Evolutionary conservation across 140 eudicot species (phyloP).

Genomic region (Senecio squalidus): DNA sequence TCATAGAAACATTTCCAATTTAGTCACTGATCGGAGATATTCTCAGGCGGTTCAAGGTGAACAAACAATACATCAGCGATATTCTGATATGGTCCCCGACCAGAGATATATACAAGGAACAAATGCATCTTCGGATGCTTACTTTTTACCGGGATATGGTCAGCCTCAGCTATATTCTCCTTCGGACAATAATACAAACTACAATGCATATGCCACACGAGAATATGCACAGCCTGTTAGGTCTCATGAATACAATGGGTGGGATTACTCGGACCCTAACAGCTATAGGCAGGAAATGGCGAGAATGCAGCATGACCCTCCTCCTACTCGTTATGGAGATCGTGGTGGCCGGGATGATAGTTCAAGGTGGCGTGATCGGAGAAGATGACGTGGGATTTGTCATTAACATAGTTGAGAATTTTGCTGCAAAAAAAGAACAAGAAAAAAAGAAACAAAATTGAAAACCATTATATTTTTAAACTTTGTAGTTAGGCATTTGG

Average conservation of each 20-base stretch:
- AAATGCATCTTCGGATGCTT: conserved; percentile 8
- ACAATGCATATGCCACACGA: conserved; percentile 29
- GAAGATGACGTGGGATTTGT: conserved; percentile 30
- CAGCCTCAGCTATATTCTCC: conserved; percentile 26
- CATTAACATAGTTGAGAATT: conserved; percentile 3
- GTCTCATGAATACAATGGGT: conserved; percentile 29
- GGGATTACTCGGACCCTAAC: conserved; percentile 30
- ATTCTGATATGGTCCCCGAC: conserved; percentile 7
- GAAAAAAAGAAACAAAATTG: background rate
- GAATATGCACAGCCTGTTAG: conserved; percentile 30
- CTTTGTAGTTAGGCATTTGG: conserved; percentile 25
- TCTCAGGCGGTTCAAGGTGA: background rate
- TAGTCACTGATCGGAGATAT: conserved; percentile 7
- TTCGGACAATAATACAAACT: conserved; percentile 17
- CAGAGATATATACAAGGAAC: conserved; percentile 3
- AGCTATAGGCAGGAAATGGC: conserved; percentile 33
- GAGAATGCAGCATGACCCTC: conserved; percentile 26
- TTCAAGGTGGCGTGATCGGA: conserved; percentile 52
- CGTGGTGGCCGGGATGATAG: conserved; percentile 36
- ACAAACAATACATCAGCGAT: conserved; percentile 8
- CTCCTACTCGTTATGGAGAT: conserved; percentile 30
- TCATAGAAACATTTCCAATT: background rate
- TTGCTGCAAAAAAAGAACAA: conserved; percentile 7
- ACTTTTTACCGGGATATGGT: conserved; percentile 5
- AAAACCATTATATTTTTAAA: too few relatives aligned